Base-by-base conservation (phyloP, 352 stramenopile genomes). In the Aphanomyces cochlioides region DNA sequence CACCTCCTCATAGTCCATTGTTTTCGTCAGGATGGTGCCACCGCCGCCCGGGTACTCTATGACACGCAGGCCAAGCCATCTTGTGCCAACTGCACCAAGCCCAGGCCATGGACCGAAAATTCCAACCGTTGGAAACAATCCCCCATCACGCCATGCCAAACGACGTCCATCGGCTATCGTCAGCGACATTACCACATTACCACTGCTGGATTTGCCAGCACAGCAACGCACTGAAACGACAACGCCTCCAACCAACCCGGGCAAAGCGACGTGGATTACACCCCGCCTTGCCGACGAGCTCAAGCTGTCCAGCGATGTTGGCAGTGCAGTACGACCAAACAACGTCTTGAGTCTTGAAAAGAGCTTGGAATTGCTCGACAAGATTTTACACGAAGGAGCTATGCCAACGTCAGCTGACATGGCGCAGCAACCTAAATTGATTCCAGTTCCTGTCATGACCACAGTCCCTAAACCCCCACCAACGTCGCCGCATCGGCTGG, bases 281-380 rank as follows among this genome's bases (percentile, higher is more conserved):
- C 64, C 64, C 7, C 64, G 64, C 15, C 48, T 56, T 19, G 34
- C 53, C 36, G 53, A 53, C 36, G 47, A 70, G 50, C 34, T 53
- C 4, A 38, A 43, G 2, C 19, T 10, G 7, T 21, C 56, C 47
- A 47, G 54, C 15, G 54, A 7, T 6, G 43, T 15, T 12, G 45
- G n/a, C 45, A 19, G 45, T n/a, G 45, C n/a, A 19, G 8, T n/a
- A 19, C 28, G 17, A 1, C 57, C 38, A 66, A 70, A 63, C 36
- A 36, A 50, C 3, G 39, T 58, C 3, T n/a, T 70, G 15, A 61
- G 64, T 38, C 54, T 70, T 40, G 64, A 70, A 61, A 70, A 70
- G 21, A 70, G 64, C 54, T 39, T 70, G 10, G 64, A 70, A 39
- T 34, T 70, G n/a, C 40, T 70, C 43, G 47, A 70, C 15, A 70